These are phyloP conservation scores for Ganoderma resinaceum DNA, from an alignment of 1,284 basidiomycete genomes.

Conservation along the genomic window DNA sequence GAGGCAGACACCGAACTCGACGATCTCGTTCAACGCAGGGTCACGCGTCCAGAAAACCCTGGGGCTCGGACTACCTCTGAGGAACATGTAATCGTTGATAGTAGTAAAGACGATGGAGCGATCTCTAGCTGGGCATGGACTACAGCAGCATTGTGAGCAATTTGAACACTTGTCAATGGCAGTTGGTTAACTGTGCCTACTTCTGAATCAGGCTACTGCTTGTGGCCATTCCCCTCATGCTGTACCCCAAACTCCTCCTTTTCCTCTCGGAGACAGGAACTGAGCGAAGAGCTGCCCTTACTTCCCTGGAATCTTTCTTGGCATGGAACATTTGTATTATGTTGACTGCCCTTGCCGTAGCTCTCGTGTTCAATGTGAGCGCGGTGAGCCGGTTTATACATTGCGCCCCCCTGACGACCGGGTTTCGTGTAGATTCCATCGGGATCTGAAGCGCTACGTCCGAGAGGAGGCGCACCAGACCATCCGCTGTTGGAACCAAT, in stretches of 20 bases:
- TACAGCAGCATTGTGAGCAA: slow-evolving; percentile 47
- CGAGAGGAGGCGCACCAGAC: slow-evolving; percentile 11
- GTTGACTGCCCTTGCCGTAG: slow-evolving; percentile 58
- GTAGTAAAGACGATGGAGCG: slow-evolving; percentile 31
- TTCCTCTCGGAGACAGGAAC: slow-evolving; percentile 57
- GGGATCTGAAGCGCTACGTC: slow-evolving; percentile 7
- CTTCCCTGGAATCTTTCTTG: slow-evolving; percentile 72
- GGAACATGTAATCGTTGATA: slow-evolving; percentile 10
- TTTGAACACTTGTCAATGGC: not conserved
- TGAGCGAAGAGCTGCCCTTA: slow-evolving; percentile 54
- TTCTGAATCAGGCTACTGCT: slow-evolving; percentile 52
- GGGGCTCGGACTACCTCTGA: slow-evolving; percentile 14
- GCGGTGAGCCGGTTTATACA: not conserved
- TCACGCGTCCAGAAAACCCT: not conserved
- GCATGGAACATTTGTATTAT: slow-evolving; percentile 67
- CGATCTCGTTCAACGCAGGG: slow-evolving; percentile 34
- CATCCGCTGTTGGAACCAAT: slow-evolving; percentile 73
- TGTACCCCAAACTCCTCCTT: slow-evolving; percentile 67
- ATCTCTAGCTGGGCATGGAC: slow-evolving; percentile 56
- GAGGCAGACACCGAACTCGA: slow-evolving; percentile 42
- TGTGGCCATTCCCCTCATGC: slow-evolving; percentile 52
- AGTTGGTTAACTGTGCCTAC: not conserved
- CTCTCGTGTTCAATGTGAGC: slow-evolving; percentile 66
- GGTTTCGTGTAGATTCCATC: slow-evolving; percentile 31
- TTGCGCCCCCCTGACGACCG: slow-evolving; percentile 28